Evolutionary conservation across 2,329 filamentous ascomycete genomes (phyloP), one percentile per base, ranked within the genome.

Genomic region (Thelonectria blattea): DNA sequence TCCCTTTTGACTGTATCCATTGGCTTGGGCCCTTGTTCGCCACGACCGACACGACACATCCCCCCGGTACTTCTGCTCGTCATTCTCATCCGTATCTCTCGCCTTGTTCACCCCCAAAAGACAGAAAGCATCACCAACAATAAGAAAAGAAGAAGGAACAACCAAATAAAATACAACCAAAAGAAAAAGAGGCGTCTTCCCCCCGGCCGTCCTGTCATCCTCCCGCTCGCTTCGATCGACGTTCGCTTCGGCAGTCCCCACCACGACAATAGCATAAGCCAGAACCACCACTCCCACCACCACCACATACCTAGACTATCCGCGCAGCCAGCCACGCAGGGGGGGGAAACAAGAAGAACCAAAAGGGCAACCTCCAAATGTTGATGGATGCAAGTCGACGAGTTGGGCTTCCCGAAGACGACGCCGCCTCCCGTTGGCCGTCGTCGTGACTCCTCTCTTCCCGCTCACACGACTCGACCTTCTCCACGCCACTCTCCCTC

Each of bases 231-330:
- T 60, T 60, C 58, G 58, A 60, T 60, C 58, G 58, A 60, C 58
- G 52, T 60, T 60, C 52, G 58, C 58, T 56, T 60, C 52, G 58
- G 58, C 24, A 60, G 58, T 60, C 59, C 22, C 59, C 55, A 58
- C 59, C 62, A 63, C 60, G 41, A 51, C 56, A 8, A 30, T 8
- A 47, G 6, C 22, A 24, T 3, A 24, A 24, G 45, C 9, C 50
- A 63, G 45, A 47, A 51, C 56, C 61, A 66, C 66, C 66, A 64
- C 65, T 59, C 65, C 67, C 67, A 69, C 65, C 67, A 68, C 67
- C 50, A 64, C 6, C 6, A 24, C 6, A n/a, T n/a, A n/a, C n/a
- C n/a, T n/a, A n/a, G n/a, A n/a, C n/a, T n/a, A n/a, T 60, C 55
- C 59, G 63, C 65, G 63, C n/a, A n/a, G n/a, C 22, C 65, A 69